Evolutionary conservation across 2,329 filamentous ascomycete species (phyloP), one percentile per base, ranked within the genome.

Genomic region (Immersiporthe knoxdaviesiana): DNA sequence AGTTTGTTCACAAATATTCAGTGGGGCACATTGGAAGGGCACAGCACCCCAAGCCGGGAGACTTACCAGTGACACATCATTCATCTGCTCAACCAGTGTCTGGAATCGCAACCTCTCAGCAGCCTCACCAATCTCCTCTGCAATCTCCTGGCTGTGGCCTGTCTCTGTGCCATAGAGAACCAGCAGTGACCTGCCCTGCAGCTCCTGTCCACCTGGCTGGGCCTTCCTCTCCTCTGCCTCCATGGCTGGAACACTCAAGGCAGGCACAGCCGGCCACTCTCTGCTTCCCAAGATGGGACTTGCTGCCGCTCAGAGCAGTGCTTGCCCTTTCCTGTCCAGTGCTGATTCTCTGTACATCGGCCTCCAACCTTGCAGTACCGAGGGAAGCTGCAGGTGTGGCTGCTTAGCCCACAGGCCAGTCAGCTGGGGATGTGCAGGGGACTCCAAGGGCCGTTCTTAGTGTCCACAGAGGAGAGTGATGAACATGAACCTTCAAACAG

Each of bases 81-180:
- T 89, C 80, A 98, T 87, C 78, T 94, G 93, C 68, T 89, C 87
- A 32, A 97, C 88, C 65, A 87, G 85, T 30, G 91, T 92, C 72
- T 86, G 80, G 79, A 98, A 97, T 75, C 90, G 92, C 69, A 97
- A 82, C 41, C 95, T 87, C 80, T 95, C 90, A 47, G 89, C 87
- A 72, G 92, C 80, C 54, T 90, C 85, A 52, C 91, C 92, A 71
- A 98, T 83, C 78, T 97, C 93, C 75, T 93, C 90, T 27, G 96
- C 95, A 72, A 95, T 88, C 80, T 98, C 95, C 79, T 97, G 92
- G 67, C 93, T 91, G 77, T 96, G 97, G 68, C 96, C 96, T 30
- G 94, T 98, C 82, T 99, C 96, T 52, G 95, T 97, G 67, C 93
- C 96, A 81, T 97, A 99, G 44, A 97, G 85, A 69, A 99, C 85